phyloP scores from a whole-genome alignment of 371 early-diverging fungal species.

The Mucor velutinosus region DNA sequence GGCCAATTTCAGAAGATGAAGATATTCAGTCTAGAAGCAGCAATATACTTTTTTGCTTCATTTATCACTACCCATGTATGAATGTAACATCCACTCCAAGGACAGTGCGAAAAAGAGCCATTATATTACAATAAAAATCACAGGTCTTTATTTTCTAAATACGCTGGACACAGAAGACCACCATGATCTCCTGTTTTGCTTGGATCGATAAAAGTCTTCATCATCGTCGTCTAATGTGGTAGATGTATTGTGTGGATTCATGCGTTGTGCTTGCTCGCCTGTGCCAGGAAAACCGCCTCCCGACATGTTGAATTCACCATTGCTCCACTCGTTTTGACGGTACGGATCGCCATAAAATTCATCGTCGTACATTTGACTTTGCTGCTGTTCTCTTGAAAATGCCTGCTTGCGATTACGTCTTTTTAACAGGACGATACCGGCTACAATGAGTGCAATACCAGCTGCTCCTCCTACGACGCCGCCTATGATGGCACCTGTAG shows the following conservation, averaged over 20 bases:
- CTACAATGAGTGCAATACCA: constrained; percentile 31
- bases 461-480: constrained; percentile 36
- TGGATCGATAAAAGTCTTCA: constrained; percentile 18
- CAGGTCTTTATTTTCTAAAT: constrained; percentile 1
- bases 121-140: no score
- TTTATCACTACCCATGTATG: no score
- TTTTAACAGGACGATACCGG: constrained; percentile 20
- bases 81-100: no score
- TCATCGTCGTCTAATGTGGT: constrained; percentile 16
- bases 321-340: constrained; percentile 26
- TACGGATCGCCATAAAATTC: constrained; percentile 34
- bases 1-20: no score
- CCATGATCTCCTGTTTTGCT: constrained; percentile 18
- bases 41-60: no score
- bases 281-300: constrained; percentile 25
- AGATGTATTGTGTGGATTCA: constrained; percentile 6
- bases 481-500: constrained; percentile 26
- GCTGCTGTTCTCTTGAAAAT: constrained; percentile 15
- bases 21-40: no score
- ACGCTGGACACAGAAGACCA: constrained; percentile 19
- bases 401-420: constrained; percentile 17
- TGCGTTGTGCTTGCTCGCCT: constrained; percentile 16
- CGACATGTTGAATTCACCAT: constrained; percentile 15
- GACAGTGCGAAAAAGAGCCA: no score
- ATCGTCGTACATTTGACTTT: constrained; percentile 26